These are phyloP conservation scores for Hanseniaspora pseudoguilliermondii DNA, from an alignment of 805 yeast genomes.

Conservation along the genomic window DNA sequence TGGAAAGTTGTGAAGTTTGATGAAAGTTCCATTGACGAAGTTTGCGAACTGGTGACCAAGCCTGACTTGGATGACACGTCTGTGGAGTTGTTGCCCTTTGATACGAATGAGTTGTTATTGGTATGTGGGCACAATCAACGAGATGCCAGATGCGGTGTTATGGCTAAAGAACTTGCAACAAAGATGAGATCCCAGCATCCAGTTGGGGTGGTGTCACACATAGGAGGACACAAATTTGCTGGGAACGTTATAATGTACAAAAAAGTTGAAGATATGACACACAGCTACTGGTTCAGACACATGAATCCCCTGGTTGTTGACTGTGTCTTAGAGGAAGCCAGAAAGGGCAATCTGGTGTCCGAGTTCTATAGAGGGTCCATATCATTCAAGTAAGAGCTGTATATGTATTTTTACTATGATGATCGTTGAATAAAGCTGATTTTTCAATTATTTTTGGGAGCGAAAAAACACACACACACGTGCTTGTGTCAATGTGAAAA, in stretches of 20 bases:
- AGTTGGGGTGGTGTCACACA: slow-evolving; percentile 55
- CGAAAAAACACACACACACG: too few species aligned
- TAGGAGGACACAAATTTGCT: slow-evolving; percentile 80
- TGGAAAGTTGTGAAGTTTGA: slow-evolving; percentile 12
- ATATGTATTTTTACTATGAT: too few species aligned
- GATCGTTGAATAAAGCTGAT: too few species aligned
- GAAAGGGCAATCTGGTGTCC: slow-evolving; percentile 37
- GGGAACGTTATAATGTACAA: slow-evolving; percentile 59
- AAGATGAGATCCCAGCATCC: slow-evolving; percentile 20
- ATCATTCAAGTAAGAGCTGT: too few species aligned
- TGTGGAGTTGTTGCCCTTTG: neutral
- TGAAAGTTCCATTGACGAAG: slow-evolving; percentile 10
- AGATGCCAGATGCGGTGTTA: slow-evolving; percentile 21
- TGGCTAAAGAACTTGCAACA: slow-evolving; percentile 12
- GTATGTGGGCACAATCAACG: slow-evolving; percentile 23
- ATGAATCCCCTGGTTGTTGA: slow-evolving; percentile 56
- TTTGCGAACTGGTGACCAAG: slow-evolving; percentile 18
- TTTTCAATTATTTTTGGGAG: too few species aligned
- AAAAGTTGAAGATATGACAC: slow-evolving; percentile 16
- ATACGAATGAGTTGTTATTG: slow-evolving; percentile 16
- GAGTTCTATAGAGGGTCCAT: slow-evolving; percentile 42
- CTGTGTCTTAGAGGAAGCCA: slow-evolving; percentile 48
- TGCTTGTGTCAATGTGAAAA: too few species aligned
- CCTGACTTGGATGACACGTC: slow-evolving; percentile 1
- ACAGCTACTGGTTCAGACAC: slow-evolving; percentile 62